Percentiles rank a stretch among this genome's conserved stretches.
Evolutionary conservation across 306 rosid species (phyloP).

Genomic region (Fragaria iinumae): DNA sequence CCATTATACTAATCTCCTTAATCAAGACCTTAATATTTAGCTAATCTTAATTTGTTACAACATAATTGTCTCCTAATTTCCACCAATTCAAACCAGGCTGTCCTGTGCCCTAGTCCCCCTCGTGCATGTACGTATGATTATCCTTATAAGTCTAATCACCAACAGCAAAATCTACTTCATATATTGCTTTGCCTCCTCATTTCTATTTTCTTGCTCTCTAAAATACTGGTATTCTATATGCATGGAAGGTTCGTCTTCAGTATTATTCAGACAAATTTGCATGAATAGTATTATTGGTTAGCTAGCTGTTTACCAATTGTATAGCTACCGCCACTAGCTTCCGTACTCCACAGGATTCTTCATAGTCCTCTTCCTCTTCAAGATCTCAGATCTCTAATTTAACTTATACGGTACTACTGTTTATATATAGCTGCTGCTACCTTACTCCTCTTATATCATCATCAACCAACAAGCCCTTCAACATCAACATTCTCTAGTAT

Average conservation of each 20-base stretch:
- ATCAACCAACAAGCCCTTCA: background rate
- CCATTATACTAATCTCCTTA: background rate
- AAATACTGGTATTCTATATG: background rate
- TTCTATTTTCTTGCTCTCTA: background rate
- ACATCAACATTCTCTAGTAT: background rate
- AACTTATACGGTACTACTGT: background rate
- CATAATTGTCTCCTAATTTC: conserved; percentile 5
- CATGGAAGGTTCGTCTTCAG: conserved; percentile 1
- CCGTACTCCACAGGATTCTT: conserved; percentile 43
- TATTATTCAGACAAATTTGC: conserved; percentile 31
- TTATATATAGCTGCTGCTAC: background rate
- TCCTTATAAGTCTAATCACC: conserved; percentile 4
- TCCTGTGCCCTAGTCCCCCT: background rate
- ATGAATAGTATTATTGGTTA: background rate
- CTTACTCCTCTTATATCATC: background rate
- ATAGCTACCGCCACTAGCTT: conserved; percentile 9
- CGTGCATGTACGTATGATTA: conserved; percentile 16
- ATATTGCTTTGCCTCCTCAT: background rate
- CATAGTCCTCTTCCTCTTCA: conserved; percentile 28
- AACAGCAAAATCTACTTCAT: conserved; percentile 12
- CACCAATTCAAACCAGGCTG: conserved; percentile 13
- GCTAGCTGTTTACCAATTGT: conserved; percentile 41
- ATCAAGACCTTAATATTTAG: background rate
- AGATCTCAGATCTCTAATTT: conserved; percentile 35
- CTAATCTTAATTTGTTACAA: background rate